These are phyloP conservation scores for Lepidium africanum DNA, from an alignment of 345 rosid genomes.

Conservation along the genomic window DNA sequence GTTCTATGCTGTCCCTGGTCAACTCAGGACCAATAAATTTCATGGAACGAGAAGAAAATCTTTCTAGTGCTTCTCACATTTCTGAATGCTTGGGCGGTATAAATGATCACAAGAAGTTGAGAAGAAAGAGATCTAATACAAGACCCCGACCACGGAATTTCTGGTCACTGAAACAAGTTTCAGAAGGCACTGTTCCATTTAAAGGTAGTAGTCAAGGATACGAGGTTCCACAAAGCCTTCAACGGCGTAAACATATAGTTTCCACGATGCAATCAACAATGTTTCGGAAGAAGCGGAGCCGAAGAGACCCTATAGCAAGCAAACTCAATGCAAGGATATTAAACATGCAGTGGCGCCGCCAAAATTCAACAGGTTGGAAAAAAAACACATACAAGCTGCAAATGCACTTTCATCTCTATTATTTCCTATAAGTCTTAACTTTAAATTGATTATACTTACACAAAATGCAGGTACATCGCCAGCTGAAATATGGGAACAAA, in stretches of 20 bases:
- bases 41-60: conserved; percentile 16
- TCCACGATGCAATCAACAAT: conserved; percentile 24
- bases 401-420: neutral
- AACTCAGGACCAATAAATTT: conserved; percentile 6
- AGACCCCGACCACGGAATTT: conserved; percentile 30
- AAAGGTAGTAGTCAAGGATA: conserved; percentile 11
- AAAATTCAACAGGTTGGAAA: conserved; percentile 18
- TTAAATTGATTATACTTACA: neutral
- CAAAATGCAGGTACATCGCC: conserved; percentile 38
- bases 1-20: conserved; percentile 13
- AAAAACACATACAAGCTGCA: neutral
- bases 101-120: conserved; percentile 22
- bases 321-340: conserved; percentile 5
- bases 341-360: conserved; percentile 4
- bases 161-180: conserved; percentile 33
- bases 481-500: conserved; percentile 24
- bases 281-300: conserved; percentile 48
- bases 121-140: conserved; percentile 47
- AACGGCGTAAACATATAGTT: neutral
- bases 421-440: neutral
- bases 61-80: conserved; percentile 18
- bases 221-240: neutral
- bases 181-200: conserved; percentile 10
- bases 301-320: conserved; percentile 20
- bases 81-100: neutral